Evolutionary conservation across 139 green algal genomes (phyloP).

Genomic region (Tetradesmus obliquus): DNA sequence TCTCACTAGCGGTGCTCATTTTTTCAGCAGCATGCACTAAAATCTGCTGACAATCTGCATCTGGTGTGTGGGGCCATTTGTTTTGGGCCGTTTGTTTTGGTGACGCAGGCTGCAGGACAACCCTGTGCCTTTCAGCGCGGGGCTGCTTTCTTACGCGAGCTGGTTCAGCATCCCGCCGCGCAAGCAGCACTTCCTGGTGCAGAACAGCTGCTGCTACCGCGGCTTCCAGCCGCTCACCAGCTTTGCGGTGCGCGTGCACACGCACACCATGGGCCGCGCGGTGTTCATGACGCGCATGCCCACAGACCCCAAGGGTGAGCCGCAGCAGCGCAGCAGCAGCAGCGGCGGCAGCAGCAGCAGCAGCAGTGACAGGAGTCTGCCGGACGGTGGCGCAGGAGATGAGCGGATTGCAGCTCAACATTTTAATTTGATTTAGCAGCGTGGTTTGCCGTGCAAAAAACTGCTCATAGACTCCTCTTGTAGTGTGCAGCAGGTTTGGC

Average conservation of each 20-base stretch:
- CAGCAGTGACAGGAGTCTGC: neutral
- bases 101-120: slow-evolving; percentile 52
- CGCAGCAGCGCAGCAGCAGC: neutral
- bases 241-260: slow-evolving; percentile 91
- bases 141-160: slow-evolving; percentile 77
- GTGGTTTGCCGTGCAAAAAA: too few relatives aligned
- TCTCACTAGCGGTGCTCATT: neutral
- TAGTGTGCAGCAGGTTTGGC: too few relatives aligned
- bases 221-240: slow-evolving; percentile 76
- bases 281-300: slow-evolving; percentile 58
- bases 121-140: slow-evolving; percentile 68
- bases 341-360: neutral
- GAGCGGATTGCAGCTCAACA: neutral
- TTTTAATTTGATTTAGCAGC: too few relatives aligned
- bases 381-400: neutral
- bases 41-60: neutral
- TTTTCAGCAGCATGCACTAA: too few relatives aligned
- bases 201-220: slow-evolving; percentile 84
- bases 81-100: neutral
- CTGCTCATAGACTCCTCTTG: too few relatives aligned
- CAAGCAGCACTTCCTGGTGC: slow-evolving; percentile 57
- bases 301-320: slow-evolving; percentile 49
- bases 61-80: neutral
- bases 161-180: slow-evolving; percentile 77
- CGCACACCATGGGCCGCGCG: slow-evolving; percentile 78